phyloP scores from a whole-genome alignment of 441 rosid species.

The Mallotus japonicus region DNA sequence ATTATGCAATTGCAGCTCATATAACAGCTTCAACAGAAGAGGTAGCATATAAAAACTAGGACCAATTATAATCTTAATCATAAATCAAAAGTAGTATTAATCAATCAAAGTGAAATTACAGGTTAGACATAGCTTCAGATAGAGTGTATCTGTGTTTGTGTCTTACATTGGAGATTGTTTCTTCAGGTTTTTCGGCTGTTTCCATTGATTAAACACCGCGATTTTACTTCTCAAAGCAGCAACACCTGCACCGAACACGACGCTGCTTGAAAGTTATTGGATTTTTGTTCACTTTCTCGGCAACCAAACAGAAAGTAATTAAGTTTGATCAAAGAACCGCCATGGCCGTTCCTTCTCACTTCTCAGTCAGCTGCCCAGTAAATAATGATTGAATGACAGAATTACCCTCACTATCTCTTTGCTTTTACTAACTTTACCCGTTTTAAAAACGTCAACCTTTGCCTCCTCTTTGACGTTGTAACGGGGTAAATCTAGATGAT shows the following conservation, averaged over 20 bases:
- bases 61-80: background rate
- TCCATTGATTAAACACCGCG: constrained; percentile 38
- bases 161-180: constrained; percentile 41
- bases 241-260: background rate
- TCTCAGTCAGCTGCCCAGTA: background rate
- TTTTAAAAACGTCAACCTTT: constrained; percentile 4
- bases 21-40: too few species aligned
- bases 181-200: constrained; percentile 40
- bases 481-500: too few species aligned
- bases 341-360: background rate
- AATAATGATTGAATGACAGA: background rate
- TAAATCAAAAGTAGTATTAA: background rate
- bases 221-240: background rate
- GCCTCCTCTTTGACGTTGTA: constrained; percentile 39
- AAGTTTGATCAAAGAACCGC: background rate
- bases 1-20: too few species aligned
- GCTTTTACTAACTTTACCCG: background rate
- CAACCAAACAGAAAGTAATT: constrained; percentile 11
- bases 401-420: background rate
- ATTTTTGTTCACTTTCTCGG: constrained; percentile 13
- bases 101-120: background rate
- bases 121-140: background rate
- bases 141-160: background rate
- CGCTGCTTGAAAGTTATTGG: background rate
- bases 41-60: too few species aligned